Conservation (phyloP, 345 rosid species). For the Alliaria petiolata region DNA sequence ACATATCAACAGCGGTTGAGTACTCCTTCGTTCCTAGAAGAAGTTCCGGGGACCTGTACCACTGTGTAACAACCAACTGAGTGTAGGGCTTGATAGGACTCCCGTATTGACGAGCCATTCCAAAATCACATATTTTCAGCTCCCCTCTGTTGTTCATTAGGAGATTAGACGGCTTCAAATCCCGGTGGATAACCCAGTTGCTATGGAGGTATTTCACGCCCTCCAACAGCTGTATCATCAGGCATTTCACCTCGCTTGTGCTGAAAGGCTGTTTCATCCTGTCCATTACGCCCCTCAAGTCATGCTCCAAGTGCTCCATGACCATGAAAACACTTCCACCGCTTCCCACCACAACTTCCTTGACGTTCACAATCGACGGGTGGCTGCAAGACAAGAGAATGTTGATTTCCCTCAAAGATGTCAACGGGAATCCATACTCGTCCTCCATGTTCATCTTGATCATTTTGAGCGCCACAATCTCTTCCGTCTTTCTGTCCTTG, state of each 20-base stretch:
- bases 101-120: slow-evolving; percentile 83
- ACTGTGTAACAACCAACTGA: slow-evolving; percentile 67
- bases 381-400: slow-evolving; percentile 67
- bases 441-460: slow-evolving; percentile 69
- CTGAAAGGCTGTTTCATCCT: slow-evolving; percentile 74
- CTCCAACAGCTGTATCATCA: slow-evolving; percentile 80
- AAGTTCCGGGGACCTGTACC: slow-evolving; percentile 94
- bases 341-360: slow-evolving; percentile 78
- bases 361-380: slow-evolving; percentile 69
- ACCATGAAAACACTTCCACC: slow-evolving; percentile 71
- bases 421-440: slow-evolving; percentile 72
- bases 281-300: slow-evolving; percentile 70
- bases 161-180: slow-evolving; percentile 84
- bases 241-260: slow-evolving; percentile 81
- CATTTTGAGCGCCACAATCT: slow-evolving; percentile 83
- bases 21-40: slow-evolving; percentile 71
- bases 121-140: slow-evolving; percentile 80
- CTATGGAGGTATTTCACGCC: slow-evolving; percentile 85
- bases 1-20: slow-evolving; percentile 90
- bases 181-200: slow-evolving; percentile 91
- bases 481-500: slow-evolving; percentile 61
- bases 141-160: slow-evolving; percentile 74
- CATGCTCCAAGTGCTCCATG: slow-evolving; percentile 94
- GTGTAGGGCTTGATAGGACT: slow-evolving; percentile 81
- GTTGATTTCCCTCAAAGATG: slow-evolving; percentile 84